Conservation (phyloP, 805 yeast genomes). For the Brettanomyces nanus region DNA sequence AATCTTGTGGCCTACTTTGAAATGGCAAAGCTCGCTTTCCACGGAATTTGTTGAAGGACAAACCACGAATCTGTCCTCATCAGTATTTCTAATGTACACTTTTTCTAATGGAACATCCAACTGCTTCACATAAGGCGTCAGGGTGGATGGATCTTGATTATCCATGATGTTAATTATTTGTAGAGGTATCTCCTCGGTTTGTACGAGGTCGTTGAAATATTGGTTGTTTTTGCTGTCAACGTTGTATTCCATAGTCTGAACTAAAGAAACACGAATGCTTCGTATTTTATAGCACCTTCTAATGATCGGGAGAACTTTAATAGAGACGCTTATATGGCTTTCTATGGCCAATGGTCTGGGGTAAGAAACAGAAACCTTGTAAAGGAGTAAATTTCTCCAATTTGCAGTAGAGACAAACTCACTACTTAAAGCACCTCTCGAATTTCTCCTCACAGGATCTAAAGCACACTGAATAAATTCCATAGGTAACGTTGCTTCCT, state of each 20-base stretch:
- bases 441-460: slow-evolving; percentile 3
- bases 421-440: slow-evolving; percentile 3
- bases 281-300: slow-evolving; percentile 13
- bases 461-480: slow-evolving; percentile 11
- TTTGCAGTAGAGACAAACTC: slow-evolving; percentile 21
- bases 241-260: slow-evolving; percentile 18
- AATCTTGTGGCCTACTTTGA: slow-evolving; percentile 18
- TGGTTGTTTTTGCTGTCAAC: background rate
- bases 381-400: slow-evolving; percentile 25
- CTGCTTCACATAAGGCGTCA: slow-evolving; percentile 1
- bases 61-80: slow-evolving; percentile 6
- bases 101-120: slow-evolving; percentile 6
- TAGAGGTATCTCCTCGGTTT: slow-evolving; percentile 15
- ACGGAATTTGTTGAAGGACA: slow-evolving; percentile 15
- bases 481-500: slow-evolving; percentile 2
- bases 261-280: slow-evolving; percentile 14
- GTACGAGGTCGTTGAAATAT: slow-evolving; percentile 3
- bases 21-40: slow-evolving; percentile 10
- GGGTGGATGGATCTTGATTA: slow-evolving; percentile 5
- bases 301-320: slow-evolving; percentile 20
- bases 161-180: slow-evolving; percentile 1
- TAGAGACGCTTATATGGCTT: slow-evolving; percentile 7
- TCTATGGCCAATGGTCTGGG: slow-evolving; percentile 14
- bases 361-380: slow-evolving; percentile 15
- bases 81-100: slow-evolving; percentile 4